These are phyloP conservation scores for Volvariella surrecta DNA, from an alignment of 1,284 basidiomycete species.

Conservation along the genomic window DNA sequence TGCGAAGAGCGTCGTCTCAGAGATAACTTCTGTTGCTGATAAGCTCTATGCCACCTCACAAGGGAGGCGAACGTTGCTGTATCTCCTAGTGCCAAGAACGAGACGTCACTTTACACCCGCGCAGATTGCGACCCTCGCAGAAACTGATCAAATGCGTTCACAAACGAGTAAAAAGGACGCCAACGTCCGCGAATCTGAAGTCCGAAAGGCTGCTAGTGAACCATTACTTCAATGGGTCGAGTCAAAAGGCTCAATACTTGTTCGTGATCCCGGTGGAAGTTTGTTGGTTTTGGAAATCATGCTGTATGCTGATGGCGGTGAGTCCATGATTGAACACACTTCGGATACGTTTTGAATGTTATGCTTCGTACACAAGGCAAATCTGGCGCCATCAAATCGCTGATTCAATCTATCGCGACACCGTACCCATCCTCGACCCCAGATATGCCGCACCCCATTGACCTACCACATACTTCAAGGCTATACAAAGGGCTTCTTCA, in stretches of 20 bases:
- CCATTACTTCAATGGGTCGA: slow-evolving; percentile 61
- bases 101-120: slow-evolving; percentile 79
- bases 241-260: slow-evolving; percentile 46
- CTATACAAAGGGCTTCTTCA: slow-evolving; percentile 82
- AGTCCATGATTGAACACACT: slow-evolving; percentile 16
- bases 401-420: slow-evolving; percentile 46
- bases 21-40: slow-evolving; percentile 47
- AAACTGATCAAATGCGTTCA: slow-evolving; percentile 56
- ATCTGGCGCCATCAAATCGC: slow-evolving; percentile 44
- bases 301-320: slow-evolving; percentile 76
- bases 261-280: slow-evolving; percentile 71
- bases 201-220: slow-evolving; percentile 62
- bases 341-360: slow-evolving; percentile 1
- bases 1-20: slow-evolving; percentile 66
- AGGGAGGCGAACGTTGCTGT: slow-evolving; percentile 73
- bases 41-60: slow-evolving; percentile 47
- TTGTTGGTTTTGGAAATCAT: slow-evolving; percentile 73
- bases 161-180: slow-evolving; percentile 77
- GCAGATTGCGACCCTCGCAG: slow-evolving; percentile 57
- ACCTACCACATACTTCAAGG: slow-evolving; percentile 72
- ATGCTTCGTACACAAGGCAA: slow-evolving; percentile 53
- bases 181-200: slow-evolving; percentile 53
- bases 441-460: slow-evolving; percentile 54
- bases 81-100: slow-evolving; percentile 73
- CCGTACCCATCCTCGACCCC: slow-evolving; percentile 47